A percentile compares a stretch with the other conserved stretches of the same genome.
phyloP scores from a whole-genome alignment of 1,284 basidiomycete genomes.

The Hemileia vastatrix region DNA sequence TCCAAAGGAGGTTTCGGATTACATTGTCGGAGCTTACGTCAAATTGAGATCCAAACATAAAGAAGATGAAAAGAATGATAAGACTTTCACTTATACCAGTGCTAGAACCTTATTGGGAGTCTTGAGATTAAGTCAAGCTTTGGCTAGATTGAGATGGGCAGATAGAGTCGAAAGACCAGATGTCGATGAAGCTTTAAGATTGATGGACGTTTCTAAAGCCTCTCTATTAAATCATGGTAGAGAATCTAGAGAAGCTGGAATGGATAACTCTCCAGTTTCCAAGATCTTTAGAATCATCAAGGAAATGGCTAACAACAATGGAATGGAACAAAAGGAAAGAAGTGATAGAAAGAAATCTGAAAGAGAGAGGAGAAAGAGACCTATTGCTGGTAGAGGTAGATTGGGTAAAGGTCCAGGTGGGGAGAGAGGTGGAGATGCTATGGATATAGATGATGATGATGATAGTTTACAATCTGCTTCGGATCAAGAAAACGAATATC shows the following conservation, averaged over 20 bases:
- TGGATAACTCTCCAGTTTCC: constrained; percentile 64
- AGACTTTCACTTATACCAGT: constrained; percentile 88
- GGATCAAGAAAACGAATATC: neutral
- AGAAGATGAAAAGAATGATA: constrained; percentile 78
- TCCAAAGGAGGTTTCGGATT: constrained; percentile 73
- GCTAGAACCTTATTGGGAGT: constrained; percentile 90
- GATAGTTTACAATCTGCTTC: neutral
- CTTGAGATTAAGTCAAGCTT: constrained; percentile 84
- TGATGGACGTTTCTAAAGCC: constrained; percentile 95
- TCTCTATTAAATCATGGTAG: constrained; percentile 52
- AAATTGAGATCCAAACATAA: constrained; percentile 84
- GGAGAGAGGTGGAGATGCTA: constrained; percentile 4
- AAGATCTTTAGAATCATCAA: constrained; percentile 84
- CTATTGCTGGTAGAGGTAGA: neutral
- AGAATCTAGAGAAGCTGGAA: constrained; percentile 60
- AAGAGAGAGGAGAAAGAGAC: neutral
- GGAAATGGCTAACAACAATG: constrained; percentile 55
- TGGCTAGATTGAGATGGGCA: constrained; percentile 79
- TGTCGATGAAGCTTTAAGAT: constrained; percentile 88
- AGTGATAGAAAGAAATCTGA: neutral
- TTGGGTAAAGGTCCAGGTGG: no score
- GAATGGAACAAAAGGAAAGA: neutral
- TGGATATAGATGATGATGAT: no score
- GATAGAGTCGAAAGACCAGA: constrained; percentile 71
- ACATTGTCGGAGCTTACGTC: constrained; percentile 92